Conservation (phyloP, 345 rosid species). For the Hibiscus tridactylites region DNA sequence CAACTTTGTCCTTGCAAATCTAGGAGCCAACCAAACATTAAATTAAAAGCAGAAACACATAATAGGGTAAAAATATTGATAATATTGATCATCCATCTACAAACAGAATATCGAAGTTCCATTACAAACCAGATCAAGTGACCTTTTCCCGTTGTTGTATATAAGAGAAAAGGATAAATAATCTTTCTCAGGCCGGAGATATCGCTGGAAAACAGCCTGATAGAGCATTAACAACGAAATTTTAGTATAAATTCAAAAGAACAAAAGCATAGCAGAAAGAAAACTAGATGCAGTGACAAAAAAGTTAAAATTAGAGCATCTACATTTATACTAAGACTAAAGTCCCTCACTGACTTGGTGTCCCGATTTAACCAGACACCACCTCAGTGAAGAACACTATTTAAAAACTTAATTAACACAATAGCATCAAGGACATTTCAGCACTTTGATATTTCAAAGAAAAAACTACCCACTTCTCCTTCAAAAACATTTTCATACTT, state of each 20-base stretch:
- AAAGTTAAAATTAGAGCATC: not conserved
- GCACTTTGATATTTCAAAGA: not conserved
- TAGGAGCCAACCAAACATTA: constrained; percentile 22
- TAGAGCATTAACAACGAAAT: constrained; percentile 13
- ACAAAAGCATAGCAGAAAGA: not conserved
- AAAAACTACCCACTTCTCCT: not conserved
- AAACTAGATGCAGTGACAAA: constrained; percentile 7
- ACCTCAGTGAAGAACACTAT: not conserved
- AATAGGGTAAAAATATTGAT: not conserved
- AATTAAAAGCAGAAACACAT: constrained; percentile 10
- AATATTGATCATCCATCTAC: not conserved
- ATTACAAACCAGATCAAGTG: constrained; percentile 91
- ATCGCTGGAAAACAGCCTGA: constrained; percentile 88
- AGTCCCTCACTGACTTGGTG: not conserved
- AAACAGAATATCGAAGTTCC: constrained; percentile 10
- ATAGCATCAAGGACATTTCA: not conserved
- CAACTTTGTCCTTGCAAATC: constrained; percentile 95
- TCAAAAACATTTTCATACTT: not conserved
- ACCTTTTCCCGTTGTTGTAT: constrained; percentile 75
- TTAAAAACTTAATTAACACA: not conserved
- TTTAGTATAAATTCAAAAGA: constrained; percentile 10
- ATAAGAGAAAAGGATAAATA: constrained; percentile 86
- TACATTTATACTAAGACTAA: not conserved
- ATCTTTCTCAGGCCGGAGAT: constrained; percentile 78
- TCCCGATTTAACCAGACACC: not conserved